Conservation (phyloP, 2,329 filamentous ascomycete genomes). For the Pezicula carpinea region DNA sequence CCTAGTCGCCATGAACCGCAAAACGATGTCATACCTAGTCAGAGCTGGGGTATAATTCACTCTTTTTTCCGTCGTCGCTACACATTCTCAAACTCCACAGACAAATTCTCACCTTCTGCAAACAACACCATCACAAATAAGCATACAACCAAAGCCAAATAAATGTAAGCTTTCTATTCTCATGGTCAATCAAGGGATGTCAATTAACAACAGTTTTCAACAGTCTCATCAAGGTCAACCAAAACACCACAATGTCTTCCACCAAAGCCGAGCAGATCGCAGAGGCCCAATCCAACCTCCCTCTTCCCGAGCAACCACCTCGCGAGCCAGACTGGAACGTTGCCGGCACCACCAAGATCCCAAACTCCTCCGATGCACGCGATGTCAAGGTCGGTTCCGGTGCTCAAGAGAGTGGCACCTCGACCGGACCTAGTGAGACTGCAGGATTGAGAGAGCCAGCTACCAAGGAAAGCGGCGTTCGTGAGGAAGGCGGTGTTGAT, state of each 20-base stretch:
- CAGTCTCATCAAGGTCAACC: too few relatives aligned
- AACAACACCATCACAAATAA: neutral
- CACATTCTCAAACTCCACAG: neutral
- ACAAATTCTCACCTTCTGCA: neutral
- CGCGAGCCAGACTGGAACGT: constrained; percentile 65
- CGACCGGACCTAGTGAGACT: constrained; percentile 42
- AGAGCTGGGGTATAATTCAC: neutral
- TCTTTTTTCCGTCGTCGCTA: neutral
- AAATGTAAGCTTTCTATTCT: neutral
- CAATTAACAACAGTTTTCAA: neutral
- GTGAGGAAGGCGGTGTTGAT: constrained; percentile 43
- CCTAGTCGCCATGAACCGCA: neutral
- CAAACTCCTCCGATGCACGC: constrained; percentile 59
- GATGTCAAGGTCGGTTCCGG: constrained; percentile 62
- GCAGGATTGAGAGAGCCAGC: constrained; percentile 55
- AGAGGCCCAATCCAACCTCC: constrained; percentile 66
- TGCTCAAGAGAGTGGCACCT: constrained; percentile 45
- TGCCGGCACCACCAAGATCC: too few relatives aligned
- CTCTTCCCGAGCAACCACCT: constrained; percentile 74
- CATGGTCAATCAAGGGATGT: neutral
- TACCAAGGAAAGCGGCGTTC: constrained; percentile 49
- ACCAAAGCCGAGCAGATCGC: constrained; percentile 63
- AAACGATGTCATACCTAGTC: neutral
- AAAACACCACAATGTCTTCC: constrained; percentile 25
- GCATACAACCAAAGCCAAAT: neutral